Percentiles rank a stretch among this genome's conserved stretches.
Evolutionary conservation across 148 eudicot genomes (phyloP).

Genomic region (Beta vulgaris): DNA sequence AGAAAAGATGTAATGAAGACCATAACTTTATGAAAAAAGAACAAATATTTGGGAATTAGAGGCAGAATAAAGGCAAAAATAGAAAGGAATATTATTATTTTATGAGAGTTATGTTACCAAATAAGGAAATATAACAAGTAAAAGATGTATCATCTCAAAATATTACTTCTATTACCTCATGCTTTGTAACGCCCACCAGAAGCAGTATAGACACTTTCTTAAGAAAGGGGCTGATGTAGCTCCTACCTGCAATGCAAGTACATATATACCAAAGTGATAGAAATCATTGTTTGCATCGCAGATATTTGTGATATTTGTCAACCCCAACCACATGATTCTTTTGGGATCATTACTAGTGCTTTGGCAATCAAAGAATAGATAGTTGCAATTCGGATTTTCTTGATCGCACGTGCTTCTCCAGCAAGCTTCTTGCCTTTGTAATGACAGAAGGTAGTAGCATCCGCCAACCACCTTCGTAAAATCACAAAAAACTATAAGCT

Average conservation of each 20-base stretch:
- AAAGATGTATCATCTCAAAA: too few relatives aligned
- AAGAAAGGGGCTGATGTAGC: conserved; percentile 42
- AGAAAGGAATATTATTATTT: too few relatives aligned
- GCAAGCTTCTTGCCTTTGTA: conserved; percentile 50
- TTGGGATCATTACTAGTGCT: conserved; percentile 18
- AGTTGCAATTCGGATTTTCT: conserved; percentile 33
- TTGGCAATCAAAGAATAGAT: conserved; percentile 39
- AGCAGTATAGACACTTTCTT: conserved; percentile 50
- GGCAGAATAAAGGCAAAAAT: too few relatives aligned
- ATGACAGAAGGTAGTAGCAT: conserved; percentile 49
- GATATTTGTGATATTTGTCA: conserved; percentile 32
- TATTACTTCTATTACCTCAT: conserved; percentile 51
- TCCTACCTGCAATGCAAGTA: conserved; percentile 30
- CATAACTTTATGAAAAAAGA: too few relatives aligned
- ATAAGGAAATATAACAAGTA: too few relatives aligned
- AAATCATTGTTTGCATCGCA: conserved; percentile 34
- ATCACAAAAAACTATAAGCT: not conserved
- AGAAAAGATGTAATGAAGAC: too few relatives aligned
- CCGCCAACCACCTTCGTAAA: conserved; percentile 40
- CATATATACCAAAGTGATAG: conserved; percentile 41
- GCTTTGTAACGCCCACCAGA: conserved; percentile 59
- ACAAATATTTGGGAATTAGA: too few relatives aligned
- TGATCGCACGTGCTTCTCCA: conserved; percentile 41
- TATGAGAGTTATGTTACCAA: too few relatives aligned
- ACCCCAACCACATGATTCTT: conserved; percentile 36